A percentile compares a stretch with the other conserved stretches of the same genome.
Evolutionary conservation across 345 rosid genomes (phyloP).

Genomic region (Bruguiera sexangula): DNA sequence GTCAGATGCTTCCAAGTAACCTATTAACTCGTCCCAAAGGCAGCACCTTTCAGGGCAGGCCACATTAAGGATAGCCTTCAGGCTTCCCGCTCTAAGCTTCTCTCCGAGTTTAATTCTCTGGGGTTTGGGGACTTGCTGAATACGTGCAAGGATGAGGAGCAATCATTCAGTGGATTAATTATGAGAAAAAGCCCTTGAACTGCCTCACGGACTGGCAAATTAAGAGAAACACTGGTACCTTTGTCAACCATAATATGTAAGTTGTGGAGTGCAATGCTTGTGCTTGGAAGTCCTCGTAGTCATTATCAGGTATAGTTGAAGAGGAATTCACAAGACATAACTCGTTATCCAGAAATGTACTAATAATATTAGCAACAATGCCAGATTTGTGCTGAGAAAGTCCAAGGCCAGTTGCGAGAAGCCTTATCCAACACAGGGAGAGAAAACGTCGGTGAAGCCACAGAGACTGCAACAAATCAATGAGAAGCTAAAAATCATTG

Average conservation of each 20-base stretch:
- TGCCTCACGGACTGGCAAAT: background rate
- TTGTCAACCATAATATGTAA: slow-evolving; percentile 69
- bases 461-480: slow-evolving; percentile 47
- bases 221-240: slow-evolving; percentile 39
- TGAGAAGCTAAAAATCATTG: background rate
- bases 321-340: slow-evolving; percentile 47
- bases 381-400: slow-evolving; percentile 19
- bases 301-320: slow-evolving; percentile 44
- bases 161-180: slow-evolving; percentile 7
- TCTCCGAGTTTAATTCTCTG: slow-evolving; percentile 31
- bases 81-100: slow-evolving; percentile 39
- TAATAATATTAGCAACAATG: slow-evolving; percentile 18
- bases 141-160: slow-evolving; percentile 8
- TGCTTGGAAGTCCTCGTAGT: slow-evolving; percentile 62
- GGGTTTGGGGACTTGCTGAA: slow-evolving; percentile 51
- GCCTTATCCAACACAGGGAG: slow-evolving; percentile 48
- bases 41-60: slow-evolving; percentile 44
- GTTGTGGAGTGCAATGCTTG: slow-evolving; percentile 55
- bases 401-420: slow-evolving; percentile 27
- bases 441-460: slow-evolving; percentile 90
- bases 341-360: slow-evolving; percentile 54
- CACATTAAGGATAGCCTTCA: slow-evolving; percentile 31
- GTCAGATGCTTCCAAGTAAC: background rate
- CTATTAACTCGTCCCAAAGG: slow-evolving; percentile 33
- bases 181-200: background rate